These are phyloP conservation scores for Cladosporium sp. DNA, from an alignment of 2,329 filamentous ascomycete species.

Conservation along the genomic window DNA sequence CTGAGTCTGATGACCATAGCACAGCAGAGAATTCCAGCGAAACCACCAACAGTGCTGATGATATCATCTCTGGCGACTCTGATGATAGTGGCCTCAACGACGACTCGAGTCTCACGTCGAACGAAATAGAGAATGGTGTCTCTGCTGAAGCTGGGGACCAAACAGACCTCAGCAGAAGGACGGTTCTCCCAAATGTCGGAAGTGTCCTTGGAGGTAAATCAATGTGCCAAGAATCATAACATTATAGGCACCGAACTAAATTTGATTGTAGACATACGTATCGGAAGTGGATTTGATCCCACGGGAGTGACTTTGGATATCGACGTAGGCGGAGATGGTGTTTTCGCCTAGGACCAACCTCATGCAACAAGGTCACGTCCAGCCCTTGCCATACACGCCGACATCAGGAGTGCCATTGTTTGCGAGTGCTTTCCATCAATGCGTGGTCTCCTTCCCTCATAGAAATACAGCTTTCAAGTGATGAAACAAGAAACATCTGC, in stretches of 20 bases:
- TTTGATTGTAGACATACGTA: background rate
- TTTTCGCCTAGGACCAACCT: no score
- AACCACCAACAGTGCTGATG: background rate
- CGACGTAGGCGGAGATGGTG: no score
- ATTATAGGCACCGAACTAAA: background rate
- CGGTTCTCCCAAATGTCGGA: background rate
- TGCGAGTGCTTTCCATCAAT: no score
- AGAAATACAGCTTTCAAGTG: no score
- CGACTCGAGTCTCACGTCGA: background rate
- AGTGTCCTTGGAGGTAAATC: background rate
- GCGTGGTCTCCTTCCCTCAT: no score
- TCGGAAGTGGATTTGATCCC: background rate
- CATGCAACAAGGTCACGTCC: no score
- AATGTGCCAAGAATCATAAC: background rate
- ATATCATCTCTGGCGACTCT: background rate
- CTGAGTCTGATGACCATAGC: background rate
- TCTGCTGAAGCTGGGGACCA: background rate
- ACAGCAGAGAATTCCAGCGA: background rate
- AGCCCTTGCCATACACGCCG: no score
- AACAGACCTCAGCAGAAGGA: background rate
- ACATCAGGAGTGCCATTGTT: no score
- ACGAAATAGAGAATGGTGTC: background rate
- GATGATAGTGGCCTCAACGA: background rate
- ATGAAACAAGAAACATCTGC: no score
- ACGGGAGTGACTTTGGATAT: no score